These are phyloP conservation scores for Blastomyces silverae DNA, from an alignment of 2,329 filamentous ascomycete genomes.

Conservation along the genomic window DNA sequence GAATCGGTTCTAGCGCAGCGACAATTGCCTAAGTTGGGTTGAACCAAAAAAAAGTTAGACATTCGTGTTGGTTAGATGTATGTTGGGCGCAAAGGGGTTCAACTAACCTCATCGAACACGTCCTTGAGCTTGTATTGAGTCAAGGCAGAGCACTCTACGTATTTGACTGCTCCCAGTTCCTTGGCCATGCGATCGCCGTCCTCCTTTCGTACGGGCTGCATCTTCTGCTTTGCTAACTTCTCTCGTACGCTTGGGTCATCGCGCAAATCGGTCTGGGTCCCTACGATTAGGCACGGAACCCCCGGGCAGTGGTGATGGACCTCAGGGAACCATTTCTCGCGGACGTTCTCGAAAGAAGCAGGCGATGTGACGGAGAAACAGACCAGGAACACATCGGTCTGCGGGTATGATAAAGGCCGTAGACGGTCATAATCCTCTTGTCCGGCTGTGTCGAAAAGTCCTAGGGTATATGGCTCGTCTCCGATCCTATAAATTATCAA, in stretches of 20 bases:
- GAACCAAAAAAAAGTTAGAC: conserved; percentile 16
- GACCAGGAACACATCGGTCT: conserved; percentile 97
- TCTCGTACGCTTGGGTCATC: conserved; percentile 81
- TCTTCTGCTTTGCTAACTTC: conserved; percentile 92
- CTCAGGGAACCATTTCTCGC: conserved; percentile 98
- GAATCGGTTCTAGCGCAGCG: conserved; percentile 79
- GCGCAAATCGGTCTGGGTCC: conserved; percentile 92
- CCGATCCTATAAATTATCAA: conserved; percentile 65
- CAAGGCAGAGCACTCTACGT: conserved; percentile 95
- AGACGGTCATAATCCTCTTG: conserved; percentile 99
- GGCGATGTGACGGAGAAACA: conserved; percentile 98
- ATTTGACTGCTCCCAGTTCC: conserved; percentile 95
- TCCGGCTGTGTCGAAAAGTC: conserved; percentile 95
- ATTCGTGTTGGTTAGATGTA: background rate
- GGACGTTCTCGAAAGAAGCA: conserved; percentile 97
- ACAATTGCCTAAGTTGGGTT: conserved; percentile 70
- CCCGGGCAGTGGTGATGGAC: conserved; percentile 98
- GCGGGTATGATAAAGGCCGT: conserved; percentile 91
- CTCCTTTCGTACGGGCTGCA: conserved; percentile 84
- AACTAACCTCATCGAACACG: conserved; percentile 90
- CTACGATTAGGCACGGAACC: conserved; percentile 94
- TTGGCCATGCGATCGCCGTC: conserved; percentile 95
- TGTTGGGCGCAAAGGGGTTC: background rate
- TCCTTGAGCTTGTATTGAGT: conserved; percentile 99
- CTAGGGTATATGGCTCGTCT: conserved; percentile 95